These are phyloP conservation scores for Polyplosphaeria fusca DNA, from an alignment of 495 filamentous ascomycete species.

Conservation along the genomic window DNA sequence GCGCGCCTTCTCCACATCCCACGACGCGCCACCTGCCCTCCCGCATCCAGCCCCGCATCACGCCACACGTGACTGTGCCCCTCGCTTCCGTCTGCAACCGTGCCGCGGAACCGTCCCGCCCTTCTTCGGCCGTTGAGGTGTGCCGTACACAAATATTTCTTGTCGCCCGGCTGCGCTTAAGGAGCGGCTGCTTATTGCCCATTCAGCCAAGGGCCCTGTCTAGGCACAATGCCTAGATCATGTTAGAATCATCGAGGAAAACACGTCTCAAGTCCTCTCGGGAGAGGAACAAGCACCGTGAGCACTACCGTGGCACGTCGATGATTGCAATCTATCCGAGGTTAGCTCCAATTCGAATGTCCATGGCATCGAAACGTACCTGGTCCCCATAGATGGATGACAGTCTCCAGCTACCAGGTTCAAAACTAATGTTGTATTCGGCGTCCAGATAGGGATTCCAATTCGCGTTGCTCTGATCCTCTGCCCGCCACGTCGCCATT, in stretches of 20 bases:
- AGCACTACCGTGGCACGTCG: constrained; percentile 16
- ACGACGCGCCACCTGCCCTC: neutral
- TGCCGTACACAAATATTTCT: neutral
- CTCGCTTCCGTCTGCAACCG: neutral
- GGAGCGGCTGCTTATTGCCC: no score
- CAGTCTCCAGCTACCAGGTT: constrained; percentile 69
- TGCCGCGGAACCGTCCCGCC: neutral
- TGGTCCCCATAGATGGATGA: constrained; percentile 68
- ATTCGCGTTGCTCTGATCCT: constrained; percentile 34
- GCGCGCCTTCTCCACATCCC: neutral
- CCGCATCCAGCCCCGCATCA: neutral
- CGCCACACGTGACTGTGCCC: neutral
- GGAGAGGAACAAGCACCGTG: no score
- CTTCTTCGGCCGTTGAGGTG: no score
- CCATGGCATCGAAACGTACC: no score
- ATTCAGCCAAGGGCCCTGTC: no score
- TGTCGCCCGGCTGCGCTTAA: no score
- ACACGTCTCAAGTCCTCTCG: no score
- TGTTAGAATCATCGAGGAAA: no score
- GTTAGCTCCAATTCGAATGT: constrained; percentile 16
- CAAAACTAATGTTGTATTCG: constrained; percentile 66
- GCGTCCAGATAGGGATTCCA: constrained; percentile 15
- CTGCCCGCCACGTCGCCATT: constrained; percentile 14
- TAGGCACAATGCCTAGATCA: no score
- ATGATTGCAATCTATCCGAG: constrained; percentile 29